Evolutionary conservation across 169 alveolate genomes (phyloP).

Genomic region (Cryptosporidium muris): DNA sequence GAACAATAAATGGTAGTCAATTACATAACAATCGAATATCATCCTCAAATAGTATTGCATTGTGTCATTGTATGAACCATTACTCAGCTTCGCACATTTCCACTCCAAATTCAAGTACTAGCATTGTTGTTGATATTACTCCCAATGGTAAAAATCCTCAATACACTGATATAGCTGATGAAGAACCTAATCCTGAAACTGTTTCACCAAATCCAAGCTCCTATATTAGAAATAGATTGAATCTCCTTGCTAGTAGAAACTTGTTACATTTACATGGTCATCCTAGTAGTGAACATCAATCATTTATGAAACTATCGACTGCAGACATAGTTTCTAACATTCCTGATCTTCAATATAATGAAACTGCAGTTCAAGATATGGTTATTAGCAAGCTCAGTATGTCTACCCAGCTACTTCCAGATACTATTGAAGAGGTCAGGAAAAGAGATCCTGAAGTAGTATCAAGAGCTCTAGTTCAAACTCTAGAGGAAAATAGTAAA

Average conservation of each 20-base stretch:
- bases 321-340: slow-evolving; percentile 46
- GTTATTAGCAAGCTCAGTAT: slow-evolving; percentile 51
- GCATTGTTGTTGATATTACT: slow-evolving; percentile 65
- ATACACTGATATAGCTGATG: slow-evolving; percentile 68
- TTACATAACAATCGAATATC: slow-evolving; percentile 9
- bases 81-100: slow-evolving; percentile 48
- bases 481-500: slow-evolving; percentile 28
- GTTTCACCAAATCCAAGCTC: slow-evolving; percentile 49
- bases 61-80: slow-evolving; percentile 8
- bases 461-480: slow-evolving; percentile 52
- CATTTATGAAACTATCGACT: slow-evolving; percentile 36
- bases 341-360: slow-evolving; percentile 68
- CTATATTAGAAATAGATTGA: slow-evolving; percentile 32
- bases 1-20: slow-evolving; percentile 34
- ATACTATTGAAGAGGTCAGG: slow-evolving; percentile 69
- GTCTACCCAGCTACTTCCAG: slow-evolving; percentile 65
- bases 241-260: slow-evolving; percentile 62
- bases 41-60: slow-evolving; percentile 15
- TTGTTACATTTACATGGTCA: slow-evolving; percentile 13
- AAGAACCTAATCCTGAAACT: slow-evolving; percentile 69
- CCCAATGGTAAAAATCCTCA: slow-evolving; percentile 53
- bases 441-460: slow-evolving; percentile 65
- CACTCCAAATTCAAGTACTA: slow-evolving; percentile 65
- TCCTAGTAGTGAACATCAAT: slow-evolving; percentile 40
- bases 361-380: slow-evolving; percentile 69